Conservation (phyloP, 768 basidiomycete genomes). For the Lentinula boryana region DNA sequence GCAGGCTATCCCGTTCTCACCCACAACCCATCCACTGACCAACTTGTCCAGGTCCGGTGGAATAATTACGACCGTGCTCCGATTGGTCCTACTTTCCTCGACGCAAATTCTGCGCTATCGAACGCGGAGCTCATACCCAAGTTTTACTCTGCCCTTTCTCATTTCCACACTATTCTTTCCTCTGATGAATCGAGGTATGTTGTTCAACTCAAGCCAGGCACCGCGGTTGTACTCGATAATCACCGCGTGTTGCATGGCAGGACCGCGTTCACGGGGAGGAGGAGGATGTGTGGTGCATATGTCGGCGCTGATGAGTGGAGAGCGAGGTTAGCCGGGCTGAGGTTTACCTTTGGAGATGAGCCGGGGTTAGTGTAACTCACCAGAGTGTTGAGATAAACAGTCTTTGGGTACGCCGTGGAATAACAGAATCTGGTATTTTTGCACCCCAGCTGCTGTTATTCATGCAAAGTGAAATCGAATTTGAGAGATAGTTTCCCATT, state of each 20-base stretch:
- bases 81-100: conserved; percentile 34
- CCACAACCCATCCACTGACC: conserved; percentile 53
- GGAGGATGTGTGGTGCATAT: conserved; percentile 96
- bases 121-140: too few species aligned
- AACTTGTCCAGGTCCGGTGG: conserved; percentile 80
- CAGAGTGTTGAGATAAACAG: too few species aligned
- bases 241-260: conserved; percentile 93
- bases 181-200: conserved; percentile 86
- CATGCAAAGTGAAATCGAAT: too few species aligned
- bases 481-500: too few species aligned
- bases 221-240: conserved; percentile 86
- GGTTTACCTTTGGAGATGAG: background rate
- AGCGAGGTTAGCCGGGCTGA: conserved; percentile 67
- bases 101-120: too few species aligned
- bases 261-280: conserved; percentile 81
- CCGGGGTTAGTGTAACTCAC: too few species aligned
- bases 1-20: conserved; percentile 66
- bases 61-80: conserved; percentile 93
- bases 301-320: conserved; percentile 86
- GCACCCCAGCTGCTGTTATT: too few species aligned
- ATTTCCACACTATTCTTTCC: conserved; percentile 72
- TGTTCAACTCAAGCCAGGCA: conserved; percentile 86
- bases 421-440: too few species aligned
- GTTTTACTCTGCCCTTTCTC: conserved; percentile 76
- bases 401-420: too few species aligned